phyloP scores from a whole-genome alignment of 352 stramenopile genomes.

The Phytophthora foliorum region DNA sequence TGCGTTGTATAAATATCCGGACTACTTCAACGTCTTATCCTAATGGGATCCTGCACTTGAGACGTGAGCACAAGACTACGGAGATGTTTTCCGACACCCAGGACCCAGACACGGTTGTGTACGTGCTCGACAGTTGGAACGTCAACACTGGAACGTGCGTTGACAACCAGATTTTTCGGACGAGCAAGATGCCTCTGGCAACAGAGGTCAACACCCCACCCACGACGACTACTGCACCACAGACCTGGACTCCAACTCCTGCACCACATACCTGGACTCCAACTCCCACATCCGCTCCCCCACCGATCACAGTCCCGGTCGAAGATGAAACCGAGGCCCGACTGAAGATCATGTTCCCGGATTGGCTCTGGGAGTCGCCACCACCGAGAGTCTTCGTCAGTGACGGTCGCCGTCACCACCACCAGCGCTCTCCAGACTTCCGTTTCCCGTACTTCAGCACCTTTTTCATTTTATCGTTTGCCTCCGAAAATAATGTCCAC shows the following conservation, averaged over 20 bases:
- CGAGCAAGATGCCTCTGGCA: constrained; percentile 8
- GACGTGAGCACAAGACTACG: no score
- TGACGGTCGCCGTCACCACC: constrained; percentile 4
- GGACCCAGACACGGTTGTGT: constrained; percentile 4
- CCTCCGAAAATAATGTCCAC: constrained; percentile 3
- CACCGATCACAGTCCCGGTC: neutral
- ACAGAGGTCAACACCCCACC: neutral
- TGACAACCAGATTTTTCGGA: constrained; percentile 1
- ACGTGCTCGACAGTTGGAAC: constrained; percentile 10
- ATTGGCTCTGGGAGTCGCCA: constrained; percentile 21
- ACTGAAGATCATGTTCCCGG: constrained; percentile 25
- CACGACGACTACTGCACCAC: neutral
- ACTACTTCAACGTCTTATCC: no score
- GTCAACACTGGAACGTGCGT: constrained; percentile 18
- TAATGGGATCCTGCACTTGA: no score
- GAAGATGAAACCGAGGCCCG: constrained; percentile 13
- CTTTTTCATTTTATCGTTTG: neutral
- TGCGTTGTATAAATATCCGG: no score
- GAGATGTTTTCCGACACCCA: no score
- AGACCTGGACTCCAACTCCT: constrained; percentile 1
- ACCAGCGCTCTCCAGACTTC: neutral
- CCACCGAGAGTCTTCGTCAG: constrained; percentile 15
- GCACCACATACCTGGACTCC: constrained; percentile 1
- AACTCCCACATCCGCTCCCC: neutral
- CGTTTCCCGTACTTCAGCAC: constrained; percentile 6